A percentile compares a stretch with the other conserved stretches of the same genome.
Conservation (phyloP, 495 filamentous ascomycete species). For the Elasticomyces elasticus region DNA sequence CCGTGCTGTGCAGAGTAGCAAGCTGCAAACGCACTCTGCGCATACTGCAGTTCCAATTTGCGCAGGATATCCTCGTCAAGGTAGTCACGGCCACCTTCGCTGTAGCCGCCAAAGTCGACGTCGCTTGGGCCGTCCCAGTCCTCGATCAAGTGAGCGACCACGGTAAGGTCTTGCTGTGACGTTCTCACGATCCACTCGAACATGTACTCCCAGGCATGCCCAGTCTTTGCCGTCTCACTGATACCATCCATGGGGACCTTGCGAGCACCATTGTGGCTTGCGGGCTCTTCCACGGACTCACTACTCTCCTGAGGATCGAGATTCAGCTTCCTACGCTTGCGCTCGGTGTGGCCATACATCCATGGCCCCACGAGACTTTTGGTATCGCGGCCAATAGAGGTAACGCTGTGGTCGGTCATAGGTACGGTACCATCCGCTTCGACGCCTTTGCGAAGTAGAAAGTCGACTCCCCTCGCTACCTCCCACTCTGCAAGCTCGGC, state of each 20-base stretch:
- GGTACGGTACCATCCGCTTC: constrained; percentile 18
- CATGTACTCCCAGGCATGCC: constrained; percentile 62
- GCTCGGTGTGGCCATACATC: constrained; percentile 60
- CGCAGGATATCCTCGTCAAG: constrained; percentile 43
- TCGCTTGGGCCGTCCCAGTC: constrained; percentile 77
- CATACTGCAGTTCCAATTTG: constrained; percentile 53
- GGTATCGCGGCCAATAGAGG: constrained; percentile 57
- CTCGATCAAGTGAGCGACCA: constrained; percentile 50
- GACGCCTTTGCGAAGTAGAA: constrained; percentile 51
- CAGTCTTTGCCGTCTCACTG: constrained; percentile 19
- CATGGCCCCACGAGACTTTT: constrained; percentile 70
- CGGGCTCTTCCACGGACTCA: not conserved
- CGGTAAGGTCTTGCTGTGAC: constrained; percentile 32
- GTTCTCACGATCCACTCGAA: constrained; percentile 71
- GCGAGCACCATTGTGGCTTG: not conserved
- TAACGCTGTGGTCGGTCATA: constrained; percentile 2
- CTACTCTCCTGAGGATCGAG: constrained; percentile 1
- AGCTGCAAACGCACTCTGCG: constrained; percentile 60
- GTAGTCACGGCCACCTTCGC: constrained; percentile 31
- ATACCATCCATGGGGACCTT: constrained; percentile 7
- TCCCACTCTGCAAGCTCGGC: constrained; percentile 49
- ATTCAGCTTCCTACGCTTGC: constrained; percentile 48
- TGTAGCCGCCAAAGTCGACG: constrained; percentile 67
- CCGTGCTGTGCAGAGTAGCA: constrained; percentile 59
- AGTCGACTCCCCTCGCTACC: constrained; percentile 51